Evolutionary conservation across 371 early-diverging fungal species (phyloP), one percentile per base, ranked within the genome.

Genomic region (Mortierella sp.): DNA sequence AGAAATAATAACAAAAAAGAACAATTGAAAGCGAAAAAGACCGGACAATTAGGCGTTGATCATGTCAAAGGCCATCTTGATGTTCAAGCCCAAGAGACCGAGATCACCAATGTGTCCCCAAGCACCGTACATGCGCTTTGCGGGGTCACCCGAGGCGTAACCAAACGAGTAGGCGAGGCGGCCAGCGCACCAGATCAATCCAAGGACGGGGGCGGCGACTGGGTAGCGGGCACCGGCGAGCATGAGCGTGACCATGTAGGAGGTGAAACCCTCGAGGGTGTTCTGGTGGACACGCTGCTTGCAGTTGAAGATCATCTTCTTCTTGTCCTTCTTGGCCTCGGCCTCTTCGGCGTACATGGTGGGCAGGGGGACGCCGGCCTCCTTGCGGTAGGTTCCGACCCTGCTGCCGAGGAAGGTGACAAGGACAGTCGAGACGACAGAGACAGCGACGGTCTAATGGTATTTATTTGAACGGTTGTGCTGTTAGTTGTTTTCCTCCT

Each of bases 221-320:
- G 95, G 95, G 81, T 92, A 87, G 54, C 88, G 77, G 41, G 94
- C 70, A 51, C 93, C 92, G 63, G 90, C 89, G 46, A 90, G 70
- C 63, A 90, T 72, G 56, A 93, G 87, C 16, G 88, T 74, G 54
- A 85, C 78, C 70, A 83, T 46, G 78, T 73, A 83, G 73, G 70
- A 63, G 21, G 72, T 35, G 75, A 65, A 84, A 21, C 73, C 72
- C 76, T 84, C 84, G n/a, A 84, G 78, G 21, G 89, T 88, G 87
- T 91, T 91, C 70, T 93, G 95, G 87, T 95, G 95, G 44, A 91
- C 93, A 65, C 95, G 92, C 85, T 95, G 95, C 76, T 88, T 80
- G 89, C 95, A 94, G 89, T 94, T 93, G 88, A 94, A 94, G 48
- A 91, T 54, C 78, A 90, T 78, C 83, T 94, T 94, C 81, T 89